Base-by-base conservation (phyloP, 306 rosid genomes). In the Prinsepia uniflora region DNA sequence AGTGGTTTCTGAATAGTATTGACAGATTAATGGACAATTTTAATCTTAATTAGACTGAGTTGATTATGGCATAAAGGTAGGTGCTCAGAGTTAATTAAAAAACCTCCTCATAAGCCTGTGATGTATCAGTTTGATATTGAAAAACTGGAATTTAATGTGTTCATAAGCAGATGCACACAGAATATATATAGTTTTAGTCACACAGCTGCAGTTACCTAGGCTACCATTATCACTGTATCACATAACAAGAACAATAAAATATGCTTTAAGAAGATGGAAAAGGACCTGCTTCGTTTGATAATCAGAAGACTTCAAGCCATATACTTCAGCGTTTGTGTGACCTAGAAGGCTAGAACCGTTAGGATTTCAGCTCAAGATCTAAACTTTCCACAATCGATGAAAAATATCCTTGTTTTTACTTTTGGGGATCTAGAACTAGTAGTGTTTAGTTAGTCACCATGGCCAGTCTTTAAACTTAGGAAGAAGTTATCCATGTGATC, bases 401-500 rank as follows among this genome's bases (percentile, higher is more conserved):
- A 8, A 68, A 68, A 24, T 24, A 24, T 10, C 15, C 12, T n/a
- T 15, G 6, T 39, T 52, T 52, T 68, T 18, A 18, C 40, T 68
- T 68, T 22, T 39, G 47, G 2, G 10, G 41, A 40, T 53, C 63
- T 69, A 68, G 48, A 50, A 68, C 13, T 58, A 58, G 42, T 30
- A 30, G 36, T 30, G 36, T 30, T 30, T 30, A 30, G 36, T 30
- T 30, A 30, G 36, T 30, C 36, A 30, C 36, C 36, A 30, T 30
- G 30, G 30, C 30, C 30, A 24, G 30, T 24, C 30, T 24, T 24
- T 24, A 44, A 8, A 8, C 48, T 10, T 45, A 7, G 48, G 36
- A 87, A 78, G 62, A 78, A 78, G 60, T 45, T 72, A 7, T 59
- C 74, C 93, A 85, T 82, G 85, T 88, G 93, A 75, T 54, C 43